Evolutionary conservation across 1,284 basidiomycete genomes (phyloP).

Genomic region (Waitea zeae): DNA sequence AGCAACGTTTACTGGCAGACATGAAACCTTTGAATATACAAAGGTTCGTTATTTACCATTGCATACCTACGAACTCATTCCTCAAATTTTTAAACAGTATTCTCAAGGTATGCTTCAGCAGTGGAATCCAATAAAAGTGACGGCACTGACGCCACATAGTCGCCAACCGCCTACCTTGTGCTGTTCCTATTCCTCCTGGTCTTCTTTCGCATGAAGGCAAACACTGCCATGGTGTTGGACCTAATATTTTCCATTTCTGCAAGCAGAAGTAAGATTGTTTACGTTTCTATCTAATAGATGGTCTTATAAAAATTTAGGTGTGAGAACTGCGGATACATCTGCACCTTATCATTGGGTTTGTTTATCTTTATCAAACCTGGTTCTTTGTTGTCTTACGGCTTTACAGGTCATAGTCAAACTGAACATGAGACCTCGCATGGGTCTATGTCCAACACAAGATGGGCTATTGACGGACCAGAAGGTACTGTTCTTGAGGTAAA

Average conservation of each 20-base stretch:
- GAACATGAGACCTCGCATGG: constrained; percentile 48
- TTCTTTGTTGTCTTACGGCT: background rate
- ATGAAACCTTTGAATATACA: constrained; percentile 30
- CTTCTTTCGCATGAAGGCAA: constrained; percentile 21
- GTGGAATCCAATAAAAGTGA: background rate
- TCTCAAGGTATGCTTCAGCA: constrained; percentile 14
- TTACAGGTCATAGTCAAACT: constrained; percentile 38
- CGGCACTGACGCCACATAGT: constrained; percentile 13
- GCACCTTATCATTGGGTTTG: constrained; percentile 37
- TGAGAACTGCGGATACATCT: constrained; percentile 37
- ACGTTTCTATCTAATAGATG: constrained; percentile 3
- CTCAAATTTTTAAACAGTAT: constrained; percentile 5
- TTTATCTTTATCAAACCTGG: no score
- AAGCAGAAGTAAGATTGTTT: constrained; percentile 18
- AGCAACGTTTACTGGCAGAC: constrained; percentile 30
- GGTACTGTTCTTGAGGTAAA: constrained; percentile 29
- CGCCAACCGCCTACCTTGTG: constrained; percentile 28
- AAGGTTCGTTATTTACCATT: constrained; percentile 18
- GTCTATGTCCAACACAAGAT: constrained; percentile 38
- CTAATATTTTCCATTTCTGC: constrained; percentile 20
- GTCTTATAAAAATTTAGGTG: constrained; percentile 23
- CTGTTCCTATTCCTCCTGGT: constrained; percentile 25
- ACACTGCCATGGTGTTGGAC: constrained; percentile 28
- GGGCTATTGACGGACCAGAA: constrained; percentile 35
- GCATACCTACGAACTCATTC: background rate